Conservation (phyloP, 208 protist species). For the Leishmania major region DNA sequence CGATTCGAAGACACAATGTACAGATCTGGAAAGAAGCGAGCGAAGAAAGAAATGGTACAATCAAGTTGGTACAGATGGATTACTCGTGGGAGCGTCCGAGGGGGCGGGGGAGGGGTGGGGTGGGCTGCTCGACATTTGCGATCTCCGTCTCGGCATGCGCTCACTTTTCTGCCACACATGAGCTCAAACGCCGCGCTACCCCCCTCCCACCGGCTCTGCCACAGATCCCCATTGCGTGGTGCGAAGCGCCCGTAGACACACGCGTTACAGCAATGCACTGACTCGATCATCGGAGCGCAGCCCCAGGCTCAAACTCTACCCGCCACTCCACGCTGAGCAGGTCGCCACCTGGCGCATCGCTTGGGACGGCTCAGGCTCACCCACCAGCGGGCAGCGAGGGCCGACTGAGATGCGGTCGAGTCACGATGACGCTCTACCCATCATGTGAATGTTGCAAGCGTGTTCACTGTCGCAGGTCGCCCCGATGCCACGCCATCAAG, state of each 20-base stretch:
- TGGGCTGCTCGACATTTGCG: neutral
- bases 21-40: neutral
- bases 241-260: neutral
- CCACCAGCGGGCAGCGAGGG: too few relatives aligned
- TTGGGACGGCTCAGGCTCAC: neutral
- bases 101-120: neutral
- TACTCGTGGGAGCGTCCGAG: neutral
- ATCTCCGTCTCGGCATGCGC: neutral
- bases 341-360: too few relatives aligned
- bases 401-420: neutral
- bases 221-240: neutral
- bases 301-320: neutral
- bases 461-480: neutral
- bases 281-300: neutral
- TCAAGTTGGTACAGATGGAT: neutral
- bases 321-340: neutral
- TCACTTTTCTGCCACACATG: neutral
- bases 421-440: too few relatives aligned
- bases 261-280: neutral
- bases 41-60: constrained; percentile 18
- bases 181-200: neutral
- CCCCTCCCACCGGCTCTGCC: neutral
- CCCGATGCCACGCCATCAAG: neutral
- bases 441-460: too few relatives aligned
- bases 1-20: constrained; percentile 11